Percentiles rank a stretch among this genome's conserved stretches.
Evolutionary conservation across 2,329 filamentous ascomycete genomes (phyloP).

Genomic region (Neonectria neomacrospora): DNA sequence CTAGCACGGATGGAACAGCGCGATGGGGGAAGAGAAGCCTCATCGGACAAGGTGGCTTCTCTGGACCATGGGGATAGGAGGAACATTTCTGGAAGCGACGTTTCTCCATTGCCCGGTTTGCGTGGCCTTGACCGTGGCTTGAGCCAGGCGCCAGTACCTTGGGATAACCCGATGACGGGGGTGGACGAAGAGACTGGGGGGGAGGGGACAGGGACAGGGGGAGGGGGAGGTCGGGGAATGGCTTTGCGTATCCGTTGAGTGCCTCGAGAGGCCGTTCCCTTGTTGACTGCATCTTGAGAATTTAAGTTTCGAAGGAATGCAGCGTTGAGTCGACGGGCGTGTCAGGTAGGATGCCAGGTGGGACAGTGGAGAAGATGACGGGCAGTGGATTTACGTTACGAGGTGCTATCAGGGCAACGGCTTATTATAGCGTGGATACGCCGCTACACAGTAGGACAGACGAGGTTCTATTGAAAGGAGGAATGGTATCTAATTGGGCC

Average conservation of each 20-base stretch:
- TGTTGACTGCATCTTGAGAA: background rate
- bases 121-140: constrained; percentile 1
- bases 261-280: background rate
- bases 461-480: background rate
- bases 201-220: background rate
- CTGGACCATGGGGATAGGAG: constrained; percentile 17
- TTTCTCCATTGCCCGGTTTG: background rate
- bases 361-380: background rate
- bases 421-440: background rate
- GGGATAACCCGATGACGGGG: background rate
- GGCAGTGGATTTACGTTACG: background rate
- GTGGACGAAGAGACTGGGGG: no score
- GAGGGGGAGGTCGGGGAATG: background rate
- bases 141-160: background rate
- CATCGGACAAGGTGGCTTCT: constrained; percentile 23
- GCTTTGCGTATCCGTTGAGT: background rate
- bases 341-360: background rate
- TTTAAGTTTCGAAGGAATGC: background rate
- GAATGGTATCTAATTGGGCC: background rate
- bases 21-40: background rate
- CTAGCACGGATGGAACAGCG: constrained; percentile 14
- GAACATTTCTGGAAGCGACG: constrained; percentile 27
- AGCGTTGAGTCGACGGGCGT: background rate
- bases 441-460: background rate
- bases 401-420: background rate